Percentiles rank a stretch among this genome's conserved stretches.
These are phyloP conservation scores for Penicillium steckii DNA, from an alignment of 495 filamentous ascomycete genomes.

Conservation along the genomic window DNA sequence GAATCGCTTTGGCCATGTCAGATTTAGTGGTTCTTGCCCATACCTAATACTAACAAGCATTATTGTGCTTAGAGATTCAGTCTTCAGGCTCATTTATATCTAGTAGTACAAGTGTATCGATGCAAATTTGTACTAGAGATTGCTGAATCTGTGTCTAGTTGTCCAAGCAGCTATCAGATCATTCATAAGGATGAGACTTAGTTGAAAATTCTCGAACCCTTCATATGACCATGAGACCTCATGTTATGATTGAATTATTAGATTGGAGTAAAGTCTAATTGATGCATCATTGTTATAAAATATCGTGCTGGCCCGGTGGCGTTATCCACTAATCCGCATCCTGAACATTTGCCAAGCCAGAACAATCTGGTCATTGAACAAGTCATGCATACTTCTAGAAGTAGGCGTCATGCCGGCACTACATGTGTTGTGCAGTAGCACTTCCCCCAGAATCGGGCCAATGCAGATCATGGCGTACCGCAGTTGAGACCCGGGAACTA, in stretches of 20 bases:
- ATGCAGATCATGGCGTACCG: conserved; percentile 18
- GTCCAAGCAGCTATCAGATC: no score
- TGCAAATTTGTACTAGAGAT: background rate
- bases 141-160: background rate
- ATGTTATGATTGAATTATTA: no score
- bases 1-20: no score
- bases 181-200: background rate
- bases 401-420: background rate
- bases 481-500: conserved; percentile 21
- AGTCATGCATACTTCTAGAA: background rate
- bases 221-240: no score
- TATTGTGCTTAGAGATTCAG: no score
- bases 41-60: no score
- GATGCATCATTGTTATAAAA: background rate
- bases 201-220: background rate
- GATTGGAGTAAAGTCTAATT: background rate
- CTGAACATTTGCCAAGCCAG: background rate
- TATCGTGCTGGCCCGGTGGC: background rate
- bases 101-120: no score
- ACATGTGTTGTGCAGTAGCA: background rate
- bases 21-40: no score
- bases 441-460: conserved; percentile 6
- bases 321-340: background rate
- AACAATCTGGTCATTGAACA: background rate
- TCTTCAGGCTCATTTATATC: no score